Evolutionary conservation across 768 basidiomycete species (phyloP), one percentile per base, ranked within the genome.

Genomic region (Naganishia friedmannii): DNA sequence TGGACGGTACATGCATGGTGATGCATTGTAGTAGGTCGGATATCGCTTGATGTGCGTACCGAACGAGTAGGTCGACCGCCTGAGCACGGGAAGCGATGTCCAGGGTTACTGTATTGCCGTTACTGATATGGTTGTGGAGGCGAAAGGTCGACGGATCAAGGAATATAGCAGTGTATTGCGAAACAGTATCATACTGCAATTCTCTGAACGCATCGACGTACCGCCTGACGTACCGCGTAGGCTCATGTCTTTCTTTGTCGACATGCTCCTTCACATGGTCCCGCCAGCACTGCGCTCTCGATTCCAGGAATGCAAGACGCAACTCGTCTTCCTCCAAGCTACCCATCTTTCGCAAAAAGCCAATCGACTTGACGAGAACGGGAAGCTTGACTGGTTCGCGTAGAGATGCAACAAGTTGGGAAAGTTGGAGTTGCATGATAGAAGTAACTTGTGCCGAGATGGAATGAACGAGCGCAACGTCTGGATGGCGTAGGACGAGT

Each of bases 141-240:
- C 34, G 53, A 39, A 70, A 70, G 17, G 45, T 23, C 3, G 65
- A 23, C 12, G 56, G 66, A 54, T 92, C 90, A 42, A 93, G 86
- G 80, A 97, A 95, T 72, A 96, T 93, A 46, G 92, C 88, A 2
- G 89, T 86, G 75, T 88, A 96, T 77, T 95, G 93, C 19, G 90
- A 90, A 74, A 95, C 85, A 79, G 94, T 87, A 80, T 97, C 93
- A 82, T 94, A 90, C 26, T 92, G 90, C 55, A 90, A 89, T 82
- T 97, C 94, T 65, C 93, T 84, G 89, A 94, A 96, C 13, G 88
- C 81, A 76, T 95, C 94, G 73, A 95, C 87, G 80, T 92, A 93
- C 77, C 87, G 89, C 76, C 91, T 89, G 72, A 95, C 83, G 81
- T 88, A 93, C 42, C 88, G 83, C 42, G 89, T 86, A 53, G 90